A percentile compares a stretch with the other conserved stretches of the same genome.
Conservation (phyloP, 192 early-diverging fungal genomes). For the Lobulomyces angularis region DNA sequence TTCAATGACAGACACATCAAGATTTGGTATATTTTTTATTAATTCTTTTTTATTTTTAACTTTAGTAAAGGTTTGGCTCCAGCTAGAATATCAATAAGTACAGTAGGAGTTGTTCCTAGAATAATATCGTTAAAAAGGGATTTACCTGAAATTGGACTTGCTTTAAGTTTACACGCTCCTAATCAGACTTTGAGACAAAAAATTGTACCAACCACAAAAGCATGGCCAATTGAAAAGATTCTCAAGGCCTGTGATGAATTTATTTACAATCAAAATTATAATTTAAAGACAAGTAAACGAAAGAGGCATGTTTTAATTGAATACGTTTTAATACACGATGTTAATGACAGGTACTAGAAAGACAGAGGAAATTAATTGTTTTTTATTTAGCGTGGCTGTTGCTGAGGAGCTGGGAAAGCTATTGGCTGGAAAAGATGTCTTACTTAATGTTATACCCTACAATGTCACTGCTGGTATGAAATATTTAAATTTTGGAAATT, state of each 20-base stretch:
- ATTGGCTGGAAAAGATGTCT: slow-evolving; percentile 20
- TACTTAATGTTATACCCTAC: slow-evolving; percentile 46
- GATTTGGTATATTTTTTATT: neutral
- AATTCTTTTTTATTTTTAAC: neutral
- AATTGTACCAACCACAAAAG: slow-evolving; percentile 45
- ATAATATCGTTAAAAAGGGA: slow-evolving; percentile 26
- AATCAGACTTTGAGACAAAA: slow-evolving; percentile 31
- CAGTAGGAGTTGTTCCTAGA: slow-evolving; percentile 43
- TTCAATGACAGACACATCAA: slow-evolving; percentile 31
- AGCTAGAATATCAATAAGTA: slow-evolving; percentile 32
- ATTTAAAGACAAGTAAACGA: slow-evolving; percentile 6
- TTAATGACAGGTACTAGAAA: slow-evolving; percentile 22
- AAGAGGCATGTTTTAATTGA: slow-evolving; percentile 33
- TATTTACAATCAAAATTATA: slow-evolving; percentile 32
- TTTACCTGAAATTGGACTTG: slow-evolving; percentile 34
- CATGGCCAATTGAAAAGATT: slow-evolving; percentile 32
- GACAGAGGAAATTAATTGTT: no score
- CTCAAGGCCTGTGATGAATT: slow-evolving; percentile 28
- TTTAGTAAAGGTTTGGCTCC: slow-evolving; percentile 26
- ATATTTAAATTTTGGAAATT: no score
- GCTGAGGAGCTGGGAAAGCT: slow-evolving; percentile 35
- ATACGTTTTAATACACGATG: slow-evolving; percentile 35
- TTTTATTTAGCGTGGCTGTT: slow-evolving; percentile 13
- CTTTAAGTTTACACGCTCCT: slow-evolving; percentile 41
- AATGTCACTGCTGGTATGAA: slow-evolving; percentile 28